These are phyloP conservation scores for Agrocybe pediades DNA, from an alignment of 768 basidiomycete species.

Conservation along the genomic window DNA sequence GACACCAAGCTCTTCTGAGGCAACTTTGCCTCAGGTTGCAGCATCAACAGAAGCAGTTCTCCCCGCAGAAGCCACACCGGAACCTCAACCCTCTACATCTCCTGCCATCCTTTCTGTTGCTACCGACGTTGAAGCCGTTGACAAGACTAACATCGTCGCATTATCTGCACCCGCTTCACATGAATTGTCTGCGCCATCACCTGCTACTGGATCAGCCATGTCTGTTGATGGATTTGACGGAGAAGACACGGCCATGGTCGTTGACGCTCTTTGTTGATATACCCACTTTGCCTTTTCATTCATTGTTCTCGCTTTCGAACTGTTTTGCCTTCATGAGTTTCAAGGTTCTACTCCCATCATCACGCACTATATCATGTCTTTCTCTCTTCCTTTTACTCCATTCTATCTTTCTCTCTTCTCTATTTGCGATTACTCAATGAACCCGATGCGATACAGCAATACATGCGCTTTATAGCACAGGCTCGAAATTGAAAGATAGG, in stretches of 20 bases:
- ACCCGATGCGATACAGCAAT: constrained; percentile 9
- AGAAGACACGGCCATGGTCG: neutral
- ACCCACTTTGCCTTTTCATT: neutral
- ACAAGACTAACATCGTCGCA: neutral
- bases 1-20: too few species aligned
- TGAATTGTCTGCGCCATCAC: neutral
- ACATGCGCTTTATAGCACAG: neutral
- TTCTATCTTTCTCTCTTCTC: neutral
- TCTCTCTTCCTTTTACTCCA: neutral
- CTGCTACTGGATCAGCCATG: neutral
- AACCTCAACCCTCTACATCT: constrained; percentile 21
- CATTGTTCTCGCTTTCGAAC: too few species aligned
- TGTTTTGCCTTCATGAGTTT: neutral
- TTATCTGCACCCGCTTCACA: neutral
- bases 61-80: neutral
- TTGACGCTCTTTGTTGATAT: neutral
- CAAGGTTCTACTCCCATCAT: neutral
- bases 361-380: neutral
- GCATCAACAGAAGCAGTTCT: neutral
- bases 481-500: neutral
- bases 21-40: neutral
- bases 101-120: constrained; percentile 27
- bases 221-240: neutral
- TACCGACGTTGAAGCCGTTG: neutral
- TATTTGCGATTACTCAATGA: constrained; percentile 19